Evolutionary conservation across 2,329 filamentous ascomycete genomes (phyloP).

Genomic region (Furcasterigmium sp.): DNA sequence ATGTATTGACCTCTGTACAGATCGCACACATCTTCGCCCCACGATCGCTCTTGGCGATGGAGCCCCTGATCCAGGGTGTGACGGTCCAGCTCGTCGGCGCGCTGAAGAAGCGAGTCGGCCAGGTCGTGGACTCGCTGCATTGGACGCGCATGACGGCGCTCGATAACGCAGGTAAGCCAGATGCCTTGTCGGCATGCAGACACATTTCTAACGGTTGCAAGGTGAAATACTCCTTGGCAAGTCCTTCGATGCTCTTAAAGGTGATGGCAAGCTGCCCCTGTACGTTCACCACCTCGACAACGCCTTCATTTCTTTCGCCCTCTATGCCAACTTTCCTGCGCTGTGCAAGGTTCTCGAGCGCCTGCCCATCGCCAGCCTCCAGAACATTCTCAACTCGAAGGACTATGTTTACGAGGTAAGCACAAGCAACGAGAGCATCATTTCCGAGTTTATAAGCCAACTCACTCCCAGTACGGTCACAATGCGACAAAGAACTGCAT

Average conservation of each 20-base stretch:
- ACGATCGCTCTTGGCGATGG: conserved; percentile 8
- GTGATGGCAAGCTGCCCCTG: conserved; percentile 4
- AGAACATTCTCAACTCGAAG: conserved; percentile 6
- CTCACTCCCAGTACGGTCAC: conserved; percentile 7
- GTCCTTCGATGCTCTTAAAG: conserved; percentile 8
- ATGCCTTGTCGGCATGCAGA: background rate
- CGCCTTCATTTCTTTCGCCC: conserved; percentile 4
- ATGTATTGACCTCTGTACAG: background rate
- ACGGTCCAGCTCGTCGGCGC: conserved; percentile 1
- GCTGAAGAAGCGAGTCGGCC: conserved; percentile 1
- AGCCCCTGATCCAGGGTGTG: conserved; percentile 9
- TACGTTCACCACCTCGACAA: conserved; percentile 13
- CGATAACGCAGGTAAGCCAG: conserved; percentile 5
- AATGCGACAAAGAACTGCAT: conserved; percentile 11
- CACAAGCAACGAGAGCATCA: background rate
- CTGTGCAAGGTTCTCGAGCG: conserved; percentile 3
- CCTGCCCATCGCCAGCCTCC: conserved; percentile 8
- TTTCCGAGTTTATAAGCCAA: background rate
- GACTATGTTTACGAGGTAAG: conserved; percentile 9
- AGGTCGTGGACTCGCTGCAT: conserved; percentile 9
- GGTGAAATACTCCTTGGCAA: conserved; percentile 9
- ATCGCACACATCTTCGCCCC: conserved; percentile 10
- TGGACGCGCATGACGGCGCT: conserved; percentile 13
- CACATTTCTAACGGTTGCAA: no score
- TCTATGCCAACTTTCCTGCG: conserved; percentile 4